Base-by-base conservation (phyloP, 2,329 filamentous ascomycete genomes). In the Cadophora luteo-olivacea region DNA sequence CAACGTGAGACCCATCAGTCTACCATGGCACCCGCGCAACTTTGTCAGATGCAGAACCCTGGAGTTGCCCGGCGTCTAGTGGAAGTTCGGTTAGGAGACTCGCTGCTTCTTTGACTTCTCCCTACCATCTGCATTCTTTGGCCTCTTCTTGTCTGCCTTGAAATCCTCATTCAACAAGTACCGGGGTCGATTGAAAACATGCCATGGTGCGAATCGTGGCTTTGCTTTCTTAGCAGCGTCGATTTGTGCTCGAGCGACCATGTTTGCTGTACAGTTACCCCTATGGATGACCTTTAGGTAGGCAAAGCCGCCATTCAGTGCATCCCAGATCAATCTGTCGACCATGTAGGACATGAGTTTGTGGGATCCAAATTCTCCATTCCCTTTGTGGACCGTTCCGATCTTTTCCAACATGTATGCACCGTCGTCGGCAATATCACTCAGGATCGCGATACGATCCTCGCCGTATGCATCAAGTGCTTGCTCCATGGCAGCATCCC, bases 191-290 rank as follows among this genome's bases (percentile, higher is more conserved):
- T 65, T 65, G 51, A 57, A 65, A 19, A 48, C 24, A 33, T 65
- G 62, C 62, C 62, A 65, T 19, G 62, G 62, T 32, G 51, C 41
- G 22, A 65, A 65, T 22, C 51, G 29, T n/a, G 52, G 62, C 7
- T 33, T 41, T 33, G 49, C 22, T 51, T 65, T 65, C 38, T 57
- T 65, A 1, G 52, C 62, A n/a, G 62, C 51, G 14, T 65, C 51
- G 16, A 65, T 33, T 1, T 65, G 62, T 9, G 62, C 62, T 36
- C 33, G 22, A n/a, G 49, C 62, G 29, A 65, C 33, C 9, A 57
- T 57, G 8, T 45, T 22, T 19, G 62, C 62, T 4, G 25, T 32
- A 29, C n/a, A 57, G 2, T 32, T 25, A 22, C 62, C 62, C 24
- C 38, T 29, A 22, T 55, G n/a, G 4, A 65, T 36, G 5, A 58